phyloP scores from a whole-genome alignment of 1,284 basidiomycete genomes.

The Sporisorium exsertum region DNA sequence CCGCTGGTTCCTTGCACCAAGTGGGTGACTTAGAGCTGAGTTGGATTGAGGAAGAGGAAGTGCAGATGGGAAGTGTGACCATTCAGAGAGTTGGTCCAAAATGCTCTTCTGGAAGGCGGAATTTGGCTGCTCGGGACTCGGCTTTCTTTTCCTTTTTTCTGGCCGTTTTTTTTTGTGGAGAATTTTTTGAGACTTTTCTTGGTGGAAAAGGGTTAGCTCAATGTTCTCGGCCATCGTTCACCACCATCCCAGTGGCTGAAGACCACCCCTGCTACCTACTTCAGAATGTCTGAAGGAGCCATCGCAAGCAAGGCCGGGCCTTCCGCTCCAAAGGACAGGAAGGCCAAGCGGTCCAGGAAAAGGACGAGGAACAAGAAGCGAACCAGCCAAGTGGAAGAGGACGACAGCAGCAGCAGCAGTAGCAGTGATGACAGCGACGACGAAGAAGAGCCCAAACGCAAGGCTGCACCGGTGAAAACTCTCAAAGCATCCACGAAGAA shows the following conservation, averaged over 20 bases:
- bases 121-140: conserved; percentile 27
- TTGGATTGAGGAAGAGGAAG: background rate
- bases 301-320: conserved; percentile 16
- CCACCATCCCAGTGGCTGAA: background rate
- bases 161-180: conserved; percentile 22
- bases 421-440: conserved; percentile 33
- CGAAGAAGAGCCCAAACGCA: conserved; percentile 14
- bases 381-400: conserved; percentile 36
- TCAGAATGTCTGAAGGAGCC: conserved; percentile 10
- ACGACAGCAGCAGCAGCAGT: conserved; percentile 24
- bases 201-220: background rate
- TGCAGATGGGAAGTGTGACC: background rate
- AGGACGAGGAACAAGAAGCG: conserved; percentile 44
- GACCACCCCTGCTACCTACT: background rate
- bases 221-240: conserved; percentile 1
- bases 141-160: background rate
- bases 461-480: conserved; percentile 7
- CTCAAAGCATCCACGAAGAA: background rate
- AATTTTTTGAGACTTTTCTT: conserved; percentile 17
- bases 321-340: conserved; percentile 29
- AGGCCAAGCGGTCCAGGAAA: conserved; percentile 33
- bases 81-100: background rate
- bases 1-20: background rate
- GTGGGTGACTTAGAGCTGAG: background rate
- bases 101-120: conserved; percentile 1